phyloP scores from a whole-genome alignment of 768 basidiomycete genomes.

The Sutorius australiensis region DNA sequence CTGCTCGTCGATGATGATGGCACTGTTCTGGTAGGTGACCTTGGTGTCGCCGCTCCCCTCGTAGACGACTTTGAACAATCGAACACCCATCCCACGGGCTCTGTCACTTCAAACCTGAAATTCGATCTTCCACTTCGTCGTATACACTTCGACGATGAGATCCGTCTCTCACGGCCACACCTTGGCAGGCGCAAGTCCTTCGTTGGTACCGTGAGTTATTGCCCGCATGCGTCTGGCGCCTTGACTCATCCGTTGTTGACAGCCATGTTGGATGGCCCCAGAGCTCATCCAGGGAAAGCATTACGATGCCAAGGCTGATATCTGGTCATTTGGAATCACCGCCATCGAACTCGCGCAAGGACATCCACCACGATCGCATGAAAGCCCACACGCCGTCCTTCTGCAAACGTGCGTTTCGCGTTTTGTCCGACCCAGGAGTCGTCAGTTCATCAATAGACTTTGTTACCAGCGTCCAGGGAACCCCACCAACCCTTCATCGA shows the following conservation, averaged over 20 bases:
- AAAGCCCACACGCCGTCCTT: slow-evolving; percentile 69
- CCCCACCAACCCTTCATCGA: slow-evolving; percentile 72
- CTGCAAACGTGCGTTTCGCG: slow-evolving; percentile 58
- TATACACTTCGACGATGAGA: background rate
- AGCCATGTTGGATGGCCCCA: slow-evolving; percentile 98
- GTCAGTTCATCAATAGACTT: background rate
- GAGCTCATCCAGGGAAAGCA: slow-evolving; percentile 82
- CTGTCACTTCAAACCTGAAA: slow-evolving; percentile 32
- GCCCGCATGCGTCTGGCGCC: background rate
- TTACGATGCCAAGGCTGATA: slow-evolving; percentile 86
- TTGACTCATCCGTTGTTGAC: slow-evolving; percentile 4
- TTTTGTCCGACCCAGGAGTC: background rate
- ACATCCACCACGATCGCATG: slow-evolving; percentile 77
- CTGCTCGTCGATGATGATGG: slow-evolving; percentile 88
- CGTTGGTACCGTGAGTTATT: slow-evolving; percentile 73
- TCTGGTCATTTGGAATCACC: slow-evolving; percentile 97
- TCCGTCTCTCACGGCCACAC: slow-evolving; percentile 33
- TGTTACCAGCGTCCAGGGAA: slow-evolving; percentile 60
- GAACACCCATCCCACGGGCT: slow-evolving; percentile 13
- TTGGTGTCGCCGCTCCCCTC: slow-evolving; percentile 87
- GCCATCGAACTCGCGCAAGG: slow-evolving; percentile 87
- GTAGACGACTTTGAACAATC: slow-evolving; percentile 57
- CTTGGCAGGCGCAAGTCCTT: slow-evolving; percentile 86
- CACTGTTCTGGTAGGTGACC: slow-evolving; percentile 85
- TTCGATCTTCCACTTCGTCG: slow-evolving; percentile 30